phyloP scores from a whole-genome alignment of 192 early-diverging fungal genomes.

The Podila verticillata region DNA sequence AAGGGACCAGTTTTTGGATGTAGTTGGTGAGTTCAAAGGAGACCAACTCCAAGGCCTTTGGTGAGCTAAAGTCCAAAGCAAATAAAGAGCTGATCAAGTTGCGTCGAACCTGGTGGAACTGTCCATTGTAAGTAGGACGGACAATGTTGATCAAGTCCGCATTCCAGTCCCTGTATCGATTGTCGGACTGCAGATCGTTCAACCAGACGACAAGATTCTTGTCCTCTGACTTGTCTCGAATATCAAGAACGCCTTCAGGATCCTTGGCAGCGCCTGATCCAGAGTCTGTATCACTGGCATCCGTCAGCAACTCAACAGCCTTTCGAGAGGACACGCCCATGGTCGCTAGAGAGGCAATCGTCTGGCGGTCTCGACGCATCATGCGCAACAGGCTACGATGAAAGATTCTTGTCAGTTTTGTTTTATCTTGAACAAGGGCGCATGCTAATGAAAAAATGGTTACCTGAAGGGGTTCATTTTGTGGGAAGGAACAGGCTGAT shows the following conservation, averaged over 20 bases:
- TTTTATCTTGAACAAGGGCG: not conserved
- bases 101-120: conserved; percentile 77
- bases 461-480: conserved; percentile 75
- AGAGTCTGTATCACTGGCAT: conserved; percentile 13
- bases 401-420: not conserved
- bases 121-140: conserved; percentile 71
- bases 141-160: conserved; percentile 55
- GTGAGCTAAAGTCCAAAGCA: conserved; percentile 74
- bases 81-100: conserved; percentile 85
- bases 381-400: conserved; percentile 62
- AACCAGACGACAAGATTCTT: conserved; percentile 78
- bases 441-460: conserved; percentile 1
- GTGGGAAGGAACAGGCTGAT: conserved; percentile 59
- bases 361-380: conserved; percentile 62
- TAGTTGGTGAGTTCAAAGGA: conserved; percentile 71
- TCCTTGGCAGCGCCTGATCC: conserved; percentile 20
- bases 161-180: conserved; percentile 73
- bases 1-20: conserved; percentile 75
- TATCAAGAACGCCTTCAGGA: conserved; percentile 73
- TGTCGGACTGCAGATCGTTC: conserved; percentile 92
- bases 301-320: conserved; percentile 53
- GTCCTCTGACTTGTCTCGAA: conserved; percentile 68
- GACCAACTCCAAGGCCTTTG: conserved; percentile 62
- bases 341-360: conserved; percentile 57
- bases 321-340: conserved; percentile 53